Evolutionary conservation across 2,329 filamentous ascomycete species (phyloP).

Genomic region (Thermomyces lanuginosus): DNA sequence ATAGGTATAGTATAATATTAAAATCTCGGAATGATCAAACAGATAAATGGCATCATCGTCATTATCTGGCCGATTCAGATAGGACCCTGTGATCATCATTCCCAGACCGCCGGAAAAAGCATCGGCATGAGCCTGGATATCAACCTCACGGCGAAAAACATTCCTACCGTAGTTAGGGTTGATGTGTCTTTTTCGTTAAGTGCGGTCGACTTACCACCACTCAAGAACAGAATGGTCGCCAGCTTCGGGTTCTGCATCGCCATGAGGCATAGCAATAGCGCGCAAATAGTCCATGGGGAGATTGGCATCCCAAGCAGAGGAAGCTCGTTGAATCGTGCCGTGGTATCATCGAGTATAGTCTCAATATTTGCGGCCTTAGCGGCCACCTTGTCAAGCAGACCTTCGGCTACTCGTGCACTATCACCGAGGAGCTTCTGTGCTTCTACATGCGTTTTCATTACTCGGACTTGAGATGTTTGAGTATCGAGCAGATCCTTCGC

Average conservation of each 20-base stretch:
- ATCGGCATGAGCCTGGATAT: slow-evolving; percentile 2
- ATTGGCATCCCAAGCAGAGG: slow-evolving; percentile 9
- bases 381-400: slow-evolving; percentile 16
- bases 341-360: slow-evolving; percentile 16
- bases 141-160: slow-evolving; percentile 1
- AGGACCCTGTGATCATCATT: too few relatives aligned
- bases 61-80: too few relatives aligned
- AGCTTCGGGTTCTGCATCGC: slow-evolving; percentile 11
- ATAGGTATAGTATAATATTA: too few relatives aligned
- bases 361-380: slow-evolving; percentile 17
- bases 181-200: neutral
- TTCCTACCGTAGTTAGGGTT: neutral
- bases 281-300: slow-evolving; percentile 12
- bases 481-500: slow-evolving; percentile 17
- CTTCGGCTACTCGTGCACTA: slow-evolving; percentile 14
- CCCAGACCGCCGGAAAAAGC: slow-evolving; percentile 1
- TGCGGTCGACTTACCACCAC: slow-evolving; percentile 1
- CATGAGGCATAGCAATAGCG: slow-evolving; percentile 12
- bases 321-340: slow-evolving; percentile 10
- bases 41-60: too few relatives aligned
- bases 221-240: slow-evolving; percentile 10
- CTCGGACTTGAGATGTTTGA: slow-evolving; percentile 20
- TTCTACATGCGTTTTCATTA: slow-evolving; percentile 12
- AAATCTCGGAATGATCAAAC: too few relatives aligned
- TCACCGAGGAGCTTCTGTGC: slow-evolving; percentile 14